Evolutionary conservation across 2,329 filamentous ascomycete species (phyloP).

Genomic region (Ophiostoma populinum): DNA sequence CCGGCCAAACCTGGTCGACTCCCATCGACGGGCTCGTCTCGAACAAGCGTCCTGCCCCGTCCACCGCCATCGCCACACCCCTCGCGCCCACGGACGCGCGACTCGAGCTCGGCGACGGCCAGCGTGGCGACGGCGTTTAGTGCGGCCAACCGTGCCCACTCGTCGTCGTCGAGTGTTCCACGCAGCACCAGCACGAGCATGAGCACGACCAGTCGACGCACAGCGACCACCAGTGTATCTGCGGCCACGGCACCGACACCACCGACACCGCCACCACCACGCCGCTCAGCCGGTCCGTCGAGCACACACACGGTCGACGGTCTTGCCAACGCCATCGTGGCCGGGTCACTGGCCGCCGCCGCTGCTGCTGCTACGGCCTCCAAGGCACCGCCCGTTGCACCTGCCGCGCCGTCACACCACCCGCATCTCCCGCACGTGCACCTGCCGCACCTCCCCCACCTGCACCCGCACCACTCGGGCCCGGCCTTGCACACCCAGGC

Average conservation of each 20-base stretch:
- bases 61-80: background rate
- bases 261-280: background rate
- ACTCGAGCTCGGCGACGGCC: background rate
- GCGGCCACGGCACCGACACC: background rate
- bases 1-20: too few species aligned
- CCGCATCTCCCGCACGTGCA: too few species aligned
- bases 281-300: background rate
- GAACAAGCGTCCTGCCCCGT: too few species aligned
- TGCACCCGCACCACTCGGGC: too few species aligned
- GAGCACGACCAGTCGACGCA: background rate
- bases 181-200: too few species aligned
- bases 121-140: background rate
- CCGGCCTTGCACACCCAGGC: too few species aligned
- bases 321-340: slow-evolving; percentile 58
- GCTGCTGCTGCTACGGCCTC: background rate
- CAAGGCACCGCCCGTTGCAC: too few species aligned
- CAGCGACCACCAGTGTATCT: too few species aligned
- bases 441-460: too few species aligned
- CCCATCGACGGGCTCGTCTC: too few species aligned
- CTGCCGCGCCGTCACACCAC: too few species aligned
- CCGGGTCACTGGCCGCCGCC: slow-evolving; percentile 52
- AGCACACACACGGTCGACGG: slow-evolving; percentile 35
- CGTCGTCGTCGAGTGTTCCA: background rate
- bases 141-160: background rate
- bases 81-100: too few species aligned